Percentiles rank a stretch among this genome's conserved stretches.
Conservation (phyloP, 2,329 filamentous ascomycete genomes). For the Aspergillus phoenicis region DNA sequence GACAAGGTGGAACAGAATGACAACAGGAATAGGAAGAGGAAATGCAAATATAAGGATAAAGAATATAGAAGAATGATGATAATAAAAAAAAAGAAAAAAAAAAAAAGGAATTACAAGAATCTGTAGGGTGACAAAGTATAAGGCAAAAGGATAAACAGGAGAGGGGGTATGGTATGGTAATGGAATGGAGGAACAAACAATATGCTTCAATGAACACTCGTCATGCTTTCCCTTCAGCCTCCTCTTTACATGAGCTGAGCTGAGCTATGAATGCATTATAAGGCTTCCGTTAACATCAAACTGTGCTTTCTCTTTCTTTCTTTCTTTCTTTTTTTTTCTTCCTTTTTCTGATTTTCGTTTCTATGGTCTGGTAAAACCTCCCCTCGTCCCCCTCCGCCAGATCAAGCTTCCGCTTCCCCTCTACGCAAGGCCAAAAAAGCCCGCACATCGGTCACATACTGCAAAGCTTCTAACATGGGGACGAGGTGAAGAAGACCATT, state of each 20-base stretch:
- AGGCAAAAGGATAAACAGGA: not conserved
- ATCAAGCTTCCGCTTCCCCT: conserved; percentile 63
- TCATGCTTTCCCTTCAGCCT: conserved; percentile 16
- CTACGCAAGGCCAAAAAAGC: conserved; percentile 85
- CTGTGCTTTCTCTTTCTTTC: not conserved
- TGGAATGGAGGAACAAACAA: conserved; percentile 4
- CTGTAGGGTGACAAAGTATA: conserved; percentile 4
- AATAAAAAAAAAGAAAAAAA: not conserved
- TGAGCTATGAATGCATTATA: conserved; percentile 21
- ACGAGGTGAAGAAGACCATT: conserved; percentile 92
- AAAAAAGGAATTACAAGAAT: conserved; percentile 3
- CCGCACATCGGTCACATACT: conserved; percentile 95
- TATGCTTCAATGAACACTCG: conserved; percentile 12
- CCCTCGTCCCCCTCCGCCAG: not conserved
- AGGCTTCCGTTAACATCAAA: conserved; percentile 9
- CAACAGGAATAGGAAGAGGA: not conserved
- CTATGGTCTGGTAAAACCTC: not conserved
- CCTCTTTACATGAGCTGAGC: conserved; percentile 17
- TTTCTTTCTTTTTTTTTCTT: conserved; percentile 1
- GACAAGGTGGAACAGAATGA: not conserved
- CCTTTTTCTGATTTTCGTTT: conserved; percentile 6
- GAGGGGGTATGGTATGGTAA: conserved; percentile 17
- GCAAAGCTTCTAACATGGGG: conserved; percentile 87
- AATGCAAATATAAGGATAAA: not conserved
- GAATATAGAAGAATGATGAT: not conserved